Conservation (phyloP, 1,284 basidiomycete species). For the Naganishia liquefaciens region DNA sequence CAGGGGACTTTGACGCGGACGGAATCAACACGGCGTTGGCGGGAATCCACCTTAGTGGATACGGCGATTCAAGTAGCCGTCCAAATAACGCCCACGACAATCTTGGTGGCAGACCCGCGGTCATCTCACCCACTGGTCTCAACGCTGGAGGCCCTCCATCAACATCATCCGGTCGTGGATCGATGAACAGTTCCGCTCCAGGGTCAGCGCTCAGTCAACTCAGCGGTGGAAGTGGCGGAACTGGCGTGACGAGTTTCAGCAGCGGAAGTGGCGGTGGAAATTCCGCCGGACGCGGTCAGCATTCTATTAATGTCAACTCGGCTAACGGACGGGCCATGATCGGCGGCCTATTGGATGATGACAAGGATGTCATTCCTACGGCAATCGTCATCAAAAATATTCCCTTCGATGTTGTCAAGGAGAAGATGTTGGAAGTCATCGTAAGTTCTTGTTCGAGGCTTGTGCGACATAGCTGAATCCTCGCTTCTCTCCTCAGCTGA, state of each 20-base stretch:
- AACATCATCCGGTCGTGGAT: conserved; percentile 16
- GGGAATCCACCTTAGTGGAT: conserved; percentile 12
- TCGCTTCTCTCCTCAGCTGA: conserved; percentile 61
- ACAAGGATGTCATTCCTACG: conserved; percentile 93
- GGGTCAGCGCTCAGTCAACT: conserved; percentile 23
- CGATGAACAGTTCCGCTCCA: conserved; percentile 20
- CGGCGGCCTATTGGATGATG: conserved; percentile 26
- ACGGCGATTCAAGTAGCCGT: not conserved
- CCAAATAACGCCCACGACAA: not conserved
- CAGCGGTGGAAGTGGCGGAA: conserved; percentile 17
- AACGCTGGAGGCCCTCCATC: conserved; percentile 11
- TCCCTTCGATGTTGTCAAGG: conserved; percentile 95
- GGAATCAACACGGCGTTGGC: conserved; percentile 17
- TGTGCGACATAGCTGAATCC: not conserved
- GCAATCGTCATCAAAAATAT: conserved; percentile 99
- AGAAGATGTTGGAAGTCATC: conserved; percentile 94
- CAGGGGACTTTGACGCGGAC: not conserved
- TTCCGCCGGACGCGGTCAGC: not conserved
- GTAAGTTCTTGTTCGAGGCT: conserved; percentile 59
- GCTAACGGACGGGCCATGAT: conserved; percentile 25
- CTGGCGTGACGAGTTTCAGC: conserved; percentile 21
- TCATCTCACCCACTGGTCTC: not conserved
- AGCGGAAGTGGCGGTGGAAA: not conserved
- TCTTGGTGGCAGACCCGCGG: not conserved
- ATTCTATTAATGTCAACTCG: conserved; percentile 19